These are phyloP conservation scores for Epichloe sp. DNA, from an alignment of 2,329 filamentous ascomycete species.

Conservation along the genomic window DNA sequence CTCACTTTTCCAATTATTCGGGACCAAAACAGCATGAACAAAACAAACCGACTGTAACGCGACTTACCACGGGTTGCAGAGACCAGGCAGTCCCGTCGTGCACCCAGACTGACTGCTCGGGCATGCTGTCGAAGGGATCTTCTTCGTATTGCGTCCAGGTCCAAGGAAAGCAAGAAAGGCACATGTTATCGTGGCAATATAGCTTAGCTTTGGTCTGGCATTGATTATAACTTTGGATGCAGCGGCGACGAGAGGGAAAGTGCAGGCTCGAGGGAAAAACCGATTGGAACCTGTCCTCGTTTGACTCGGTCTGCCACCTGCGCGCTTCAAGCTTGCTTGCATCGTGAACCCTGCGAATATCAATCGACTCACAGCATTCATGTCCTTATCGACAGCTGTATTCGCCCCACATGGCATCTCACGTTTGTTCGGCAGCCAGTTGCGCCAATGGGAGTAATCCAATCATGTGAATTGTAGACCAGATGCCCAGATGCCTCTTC, in stretches of 20 bases:
- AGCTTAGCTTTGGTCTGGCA: background rate
- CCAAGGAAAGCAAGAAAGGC: constrained; percentile 39
- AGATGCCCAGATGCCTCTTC: constrained; percentile 16
- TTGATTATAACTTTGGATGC: background rate
- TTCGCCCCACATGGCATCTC: background rate
- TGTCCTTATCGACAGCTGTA: background rate
- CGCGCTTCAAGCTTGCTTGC: background rate
- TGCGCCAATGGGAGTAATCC: background rate
- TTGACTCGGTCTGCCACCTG: background rate
- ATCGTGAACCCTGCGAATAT: background rate
- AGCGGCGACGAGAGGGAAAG: no score
- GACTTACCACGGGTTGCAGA: constrained; percentile 27
- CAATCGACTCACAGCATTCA: background rate
- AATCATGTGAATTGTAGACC: constrained; percentile 17
- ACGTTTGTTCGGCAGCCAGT: background rate
- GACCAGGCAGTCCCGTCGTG: constrained; percentile 22
- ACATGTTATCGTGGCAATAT: constrained; percentile 26
- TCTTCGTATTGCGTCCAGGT: constrained; percentile 35
- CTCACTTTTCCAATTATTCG: constrained; percentile 3
- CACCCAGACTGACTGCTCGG: constrained; percentile 30
- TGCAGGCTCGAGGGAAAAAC: no score
- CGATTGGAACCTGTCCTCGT: no score
- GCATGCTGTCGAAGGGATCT: constrained; percentile 23
- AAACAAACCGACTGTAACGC: background rate
- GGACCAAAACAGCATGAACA: background rate